A percentile compares a stretch with the other conserved stretches of the same genome.
phyloP scores from a whole-genome alignment of 805 yeast species.

The Yamadazyma insecticola region DNA sequence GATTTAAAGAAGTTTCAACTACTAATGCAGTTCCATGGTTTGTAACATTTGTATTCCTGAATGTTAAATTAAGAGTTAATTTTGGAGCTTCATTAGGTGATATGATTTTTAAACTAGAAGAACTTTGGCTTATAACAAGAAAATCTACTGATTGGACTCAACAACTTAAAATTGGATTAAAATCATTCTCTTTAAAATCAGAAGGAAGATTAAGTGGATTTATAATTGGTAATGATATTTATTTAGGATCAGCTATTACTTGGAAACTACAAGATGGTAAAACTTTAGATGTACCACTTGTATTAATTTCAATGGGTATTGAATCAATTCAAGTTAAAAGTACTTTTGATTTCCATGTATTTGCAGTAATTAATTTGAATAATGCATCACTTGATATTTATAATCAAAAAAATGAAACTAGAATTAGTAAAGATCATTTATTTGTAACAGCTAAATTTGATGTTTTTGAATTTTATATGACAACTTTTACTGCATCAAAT shows the following conservation, averaged over 20 bases:
- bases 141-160: conserved; percentile 71
- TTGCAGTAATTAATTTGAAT: conserved; percentile 56
- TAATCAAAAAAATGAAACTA: conserved; percentile 58
- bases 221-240: conserved; percentile 44
- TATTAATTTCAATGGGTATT: conserved; percentile 56
- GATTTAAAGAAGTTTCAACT: conserved; percentile 54
- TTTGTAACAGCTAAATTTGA: conserved; percentile 47
- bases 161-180: conserved; percentile 57
- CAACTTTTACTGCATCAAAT: conserved; percentile 84
- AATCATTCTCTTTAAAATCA: conserved; percentile 46
- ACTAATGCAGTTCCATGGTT: conserved; percentile 74
- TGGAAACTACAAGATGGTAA: conserved; percentile 54
- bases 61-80: conserved; percentile 56
- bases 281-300: conserved; percentile 57
- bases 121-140: conserved; percentile 64
- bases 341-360: conserved; percentile 82
- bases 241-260: conserved; percentile 59
- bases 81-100: conserved; percentile 83
- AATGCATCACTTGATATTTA: conserved; percentile 51
- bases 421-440: conserved; percentile 55
- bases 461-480: conserved; percentile 57
- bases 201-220: conserved; percentile 80
- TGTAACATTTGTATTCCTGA: conserved; percentile 50
- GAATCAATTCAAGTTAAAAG: conserved; percentile 53
- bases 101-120: conserved; percentile 48